A percentile compares a stretch with the other conserved stretches of the same genome.
phyloP scores from a whole-genome alignment of 306 rosid species.

The Quercus aquifolioides region DNA sequence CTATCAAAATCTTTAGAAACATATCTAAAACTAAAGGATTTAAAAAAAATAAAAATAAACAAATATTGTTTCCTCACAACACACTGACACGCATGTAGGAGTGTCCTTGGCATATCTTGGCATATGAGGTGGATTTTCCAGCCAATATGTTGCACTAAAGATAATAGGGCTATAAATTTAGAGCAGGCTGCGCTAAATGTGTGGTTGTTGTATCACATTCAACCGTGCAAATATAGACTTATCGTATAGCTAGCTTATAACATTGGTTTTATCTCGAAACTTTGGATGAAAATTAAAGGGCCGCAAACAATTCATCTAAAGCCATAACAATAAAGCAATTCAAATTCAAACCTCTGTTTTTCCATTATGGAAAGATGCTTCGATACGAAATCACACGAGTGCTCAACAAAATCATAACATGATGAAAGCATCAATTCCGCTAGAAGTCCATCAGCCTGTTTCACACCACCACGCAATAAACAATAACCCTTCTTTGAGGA shows the following conservation, averaged over 20 bases:
- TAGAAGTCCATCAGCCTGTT: slow-evolving; percentile 88
- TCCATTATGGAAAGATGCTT: slow-evolving; percentile 74
- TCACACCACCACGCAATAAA: slow-evolving; percentile 29
- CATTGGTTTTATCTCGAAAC: not conserved
- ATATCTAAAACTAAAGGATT: not conserved
- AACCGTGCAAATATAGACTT: not conserved
- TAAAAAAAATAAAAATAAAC: too few relatives aligned
- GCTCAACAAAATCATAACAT: slow-evolving; percentile 85
- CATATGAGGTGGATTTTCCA: not conserved
- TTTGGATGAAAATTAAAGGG: not conserved
- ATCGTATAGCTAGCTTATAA: not conserved
- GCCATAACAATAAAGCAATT: slow-evolving; percentile 2
- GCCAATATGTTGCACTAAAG: not conserved
- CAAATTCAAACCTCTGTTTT: slow-evolving; percentile 55
- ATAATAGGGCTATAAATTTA: not conserved
- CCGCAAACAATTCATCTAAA: slow-evolving; percentile 1
- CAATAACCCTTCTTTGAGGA: slow-evolving; percentile 4
- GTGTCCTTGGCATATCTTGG: too few relatives aligned
- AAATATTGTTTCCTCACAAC: too few relatives aligned
- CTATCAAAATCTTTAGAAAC: not conserved
- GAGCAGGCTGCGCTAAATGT: not conserved
- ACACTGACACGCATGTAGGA: too few relatives aligned
- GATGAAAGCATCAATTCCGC: slow-evolving; percentile 65
- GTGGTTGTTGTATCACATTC: not conserved
- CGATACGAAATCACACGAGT: slow-evolving; percentile 67